Percentiles rank a stretch among this genome's conserved stretches.
Conservation (phyloP, 1,284 basidiomycete species). For the Trichosporon sp. region DNA sequence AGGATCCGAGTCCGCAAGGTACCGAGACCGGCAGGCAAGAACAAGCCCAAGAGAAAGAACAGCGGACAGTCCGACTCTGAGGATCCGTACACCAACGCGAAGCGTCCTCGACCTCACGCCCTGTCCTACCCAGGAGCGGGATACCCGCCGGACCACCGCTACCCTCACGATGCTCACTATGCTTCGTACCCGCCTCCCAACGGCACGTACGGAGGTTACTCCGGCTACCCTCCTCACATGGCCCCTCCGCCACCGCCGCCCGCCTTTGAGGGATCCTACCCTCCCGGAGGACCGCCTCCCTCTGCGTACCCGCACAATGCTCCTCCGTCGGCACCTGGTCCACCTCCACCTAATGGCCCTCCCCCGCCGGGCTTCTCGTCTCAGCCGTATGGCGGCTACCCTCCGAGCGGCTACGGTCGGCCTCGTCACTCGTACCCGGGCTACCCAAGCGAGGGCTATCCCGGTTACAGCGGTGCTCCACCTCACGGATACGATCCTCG, state of each 20-base stretch:
- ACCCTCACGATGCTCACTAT: conserved; percentile 14
- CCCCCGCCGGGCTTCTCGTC: conserved; percentile 6
- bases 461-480: conserved; percentile 5
- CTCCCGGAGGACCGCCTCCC: conserved; percentile 13
- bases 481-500: conserved; percentile 13
- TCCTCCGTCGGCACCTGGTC: conserved; percentile 5
- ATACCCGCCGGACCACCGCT: conserved; percentile 5
- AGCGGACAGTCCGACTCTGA: conserved; percentile 16
- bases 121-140: background rate
- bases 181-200: conserved; percentile 12
- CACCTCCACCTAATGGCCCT: background rate
- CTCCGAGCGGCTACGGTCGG: background rate
- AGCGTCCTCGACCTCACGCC: background rate
- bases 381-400: conserved; percentile 7
- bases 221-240: conserved; percentile 11
- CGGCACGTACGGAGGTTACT: conserved; percentile 6
- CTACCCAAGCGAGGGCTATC: conserved; percentile 3
- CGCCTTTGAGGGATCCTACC: conserved; percentile 10
- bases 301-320: conserved; percentile 4
- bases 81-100: conserved; percentile 12
- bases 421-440: conserved; percentile 1
- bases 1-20: conserved; percentile 89
- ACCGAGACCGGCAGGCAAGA: conserved; percentile 36
- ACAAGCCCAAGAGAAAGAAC: conserved; percentile 21
- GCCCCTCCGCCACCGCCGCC: conserved; percentile 15